Conservation (phyloP, 169 alveolate species). For the Babesia caballi region DNA sequence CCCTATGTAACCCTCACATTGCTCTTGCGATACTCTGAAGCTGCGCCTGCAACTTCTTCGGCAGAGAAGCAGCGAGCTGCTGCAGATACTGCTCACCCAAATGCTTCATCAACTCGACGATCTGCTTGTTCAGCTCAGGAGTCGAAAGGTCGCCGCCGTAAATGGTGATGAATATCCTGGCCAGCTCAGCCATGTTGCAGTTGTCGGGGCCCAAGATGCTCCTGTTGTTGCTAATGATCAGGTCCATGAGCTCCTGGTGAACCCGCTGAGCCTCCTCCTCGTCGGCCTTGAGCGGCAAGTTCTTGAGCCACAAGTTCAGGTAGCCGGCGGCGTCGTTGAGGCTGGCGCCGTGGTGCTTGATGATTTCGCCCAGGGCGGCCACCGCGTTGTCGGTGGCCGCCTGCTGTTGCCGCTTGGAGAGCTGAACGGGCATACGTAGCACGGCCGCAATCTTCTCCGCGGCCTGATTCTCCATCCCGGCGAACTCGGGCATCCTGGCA, state of each 20-base stretch:
- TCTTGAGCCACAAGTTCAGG: conserved; percentile 69
- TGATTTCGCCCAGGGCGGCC: conserved; percentile 83
- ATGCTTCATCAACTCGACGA: conserved; percentile 68
- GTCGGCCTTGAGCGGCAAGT: conserved; percentile 81
- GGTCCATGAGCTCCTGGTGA: conserved; percentile 77
- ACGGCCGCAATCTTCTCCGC: conserved; percentile 40
- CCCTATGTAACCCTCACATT: conserved; percentile 17
- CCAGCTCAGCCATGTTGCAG: conserved; percentile 73
- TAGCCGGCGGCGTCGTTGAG: conserved; percentile 67
- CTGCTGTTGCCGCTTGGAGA: conserved; percentile 61
- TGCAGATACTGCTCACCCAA: conserved; percentile 70
- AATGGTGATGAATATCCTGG: conserved; percentile 76
- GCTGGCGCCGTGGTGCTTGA: conserved; percentile 69
- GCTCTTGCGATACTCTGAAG: conserved; percentile 64
- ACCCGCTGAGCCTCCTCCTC: conserved; percentile 82
- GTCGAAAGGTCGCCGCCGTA: conserved; percentile 82
- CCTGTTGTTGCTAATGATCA: conserved; percentile 70
- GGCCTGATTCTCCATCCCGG: conserved; percentile 70
- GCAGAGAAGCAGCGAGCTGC: conserved; percentile 73
- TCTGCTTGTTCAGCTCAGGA: conserved; percentile 73
- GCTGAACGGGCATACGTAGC: conserved; percentile 33
- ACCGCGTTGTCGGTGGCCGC: conserved; percentile 85
- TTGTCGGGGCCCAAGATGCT: conserved; percentile 76
- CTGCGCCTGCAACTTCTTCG: conserved; percentile 71
- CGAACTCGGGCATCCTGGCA: conserved; percentile 69